These are phyloP conservation scores for Poa annua DNA, from an alignment of 176 grass and related monocot species.

Conservation along the genomic window DNA sequence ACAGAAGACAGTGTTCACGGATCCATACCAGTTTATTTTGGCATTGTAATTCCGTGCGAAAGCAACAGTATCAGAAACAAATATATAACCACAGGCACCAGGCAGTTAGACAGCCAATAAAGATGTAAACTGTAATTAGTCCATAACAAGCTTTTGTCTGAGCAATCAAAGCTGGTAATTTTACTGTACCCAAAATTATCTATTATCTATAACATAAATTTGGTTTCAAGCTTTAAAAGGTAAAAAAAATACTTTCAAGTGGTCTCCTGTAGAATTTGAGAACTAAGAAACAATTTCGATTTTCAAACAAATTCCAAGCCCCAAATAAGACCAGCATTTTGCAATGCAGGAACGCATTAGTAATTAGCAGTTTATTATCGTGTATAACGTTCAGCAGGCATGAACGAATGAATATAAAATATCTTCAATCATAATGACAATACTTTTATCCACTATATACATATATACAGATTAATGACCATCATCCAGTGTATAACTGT, in stretches of 20 bases:
- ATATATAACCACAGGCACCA: not conserved
- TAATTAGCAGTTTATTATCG: not conserved
- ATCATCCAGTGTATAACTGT: constrained; percentile 1
- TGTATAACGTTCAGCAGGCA: not conserved
- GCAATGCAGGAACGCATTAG: not conserved
- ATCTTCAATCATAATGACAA: not conserved
- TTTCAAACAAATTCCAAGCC: not conserved
- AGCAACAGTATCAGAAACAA: not conserved
- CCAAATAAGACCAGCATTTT: constrained; percentile 17
- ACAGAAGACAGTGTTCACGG: not conserved
- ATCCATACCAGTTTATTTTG: not conserved
- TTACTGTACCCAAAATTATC: not conserved
- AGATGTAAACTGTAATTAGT: not conserved
- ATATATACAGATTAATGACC: not conserved
- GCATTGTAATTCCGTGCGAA: constrained; percentile 5
- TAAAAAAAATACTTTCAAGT: constrained; percentile 6
- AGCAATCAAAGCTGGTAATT: constrained; percentile 25
- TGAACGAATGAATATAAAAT: not conserved
- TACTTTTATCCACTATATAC: not conserved
- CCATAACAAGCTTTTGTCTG: not conserved
- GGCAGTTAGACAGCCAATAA: not conserved
- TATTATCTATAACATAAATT: not conserved
- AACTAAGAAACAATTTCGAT: not conserved
- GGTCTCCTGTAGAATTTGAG: not conserved
- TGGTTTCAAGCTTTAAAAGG: not conserved